Evolutionary conservation across 1,284 basidiomycete species (phyloP).

Genomic region (Pyrrhoderma noxium): DNA sequence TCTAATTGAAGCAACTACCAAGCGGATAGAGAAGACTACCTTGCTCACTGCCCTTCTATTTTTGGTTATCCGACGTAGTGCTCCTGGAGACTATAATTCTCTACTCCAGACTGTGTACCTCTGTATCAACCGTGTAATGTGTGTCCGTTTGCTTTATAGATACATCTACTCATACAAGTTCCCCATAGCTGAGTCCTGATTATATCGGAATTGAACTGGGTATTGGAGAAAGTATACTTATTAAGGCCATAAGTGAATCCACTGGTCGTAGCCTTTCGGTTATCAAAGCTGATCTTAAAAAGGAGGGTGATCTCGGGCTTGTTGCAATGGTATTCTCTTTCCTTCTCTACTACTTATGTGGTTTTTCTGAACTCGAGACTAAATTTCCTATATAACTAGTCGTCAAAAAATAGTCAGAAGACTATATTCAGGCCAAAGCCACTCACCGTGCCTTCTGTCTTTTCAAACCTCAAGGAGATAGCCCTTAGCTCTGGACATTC

Average conservation of each 20-base stretch:
- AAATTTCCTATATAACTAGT: constrained; percentile 38
- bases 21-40: constrained; percentile 89
- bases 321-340: constrained; percentile 73
- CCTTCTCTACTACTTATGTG: background rate
- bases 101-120: constrained; percentile 90
- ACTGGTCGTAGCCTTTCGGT: constrained; percentile 80
- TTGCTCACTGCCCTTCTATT: constrained; percentile 84
- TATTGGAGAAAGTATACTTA: constrained; percentile 89
- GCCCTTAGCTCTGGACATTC: constrained; percentile 79
- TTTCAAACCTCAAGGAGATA: constrained; percentile 80
- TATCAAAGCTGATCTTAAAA: constrained; percentile 90
- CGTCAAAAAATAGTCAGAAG: constrained; percentile 89
- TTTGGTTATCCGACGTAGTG: constrained; percentile 82
- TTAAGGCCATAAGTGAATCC: constrained; percentile 94
- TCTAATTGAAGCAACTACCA: constrained; percentile 92
- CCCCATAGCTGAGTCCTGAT: constrained; percentile 79
- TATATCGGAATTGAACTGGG: constrained; percentile 95
- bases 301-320: constrained; percentile 90
- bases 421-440: constrained; percentile 94
- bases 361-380: background rate
- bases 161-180: background rate
- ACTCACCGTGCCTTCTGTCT: constrained; percentile 84
- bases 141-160: background rate
- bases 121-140: constrained; percentile 87
- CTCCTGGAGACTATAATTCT: constrained; percentile 57